These are phyloP conservation scores for Monilinia fructicola DNA, from an alignment of 2,329 filamentous ascomycete genomes.

Conservation along the genomic window DNA sequence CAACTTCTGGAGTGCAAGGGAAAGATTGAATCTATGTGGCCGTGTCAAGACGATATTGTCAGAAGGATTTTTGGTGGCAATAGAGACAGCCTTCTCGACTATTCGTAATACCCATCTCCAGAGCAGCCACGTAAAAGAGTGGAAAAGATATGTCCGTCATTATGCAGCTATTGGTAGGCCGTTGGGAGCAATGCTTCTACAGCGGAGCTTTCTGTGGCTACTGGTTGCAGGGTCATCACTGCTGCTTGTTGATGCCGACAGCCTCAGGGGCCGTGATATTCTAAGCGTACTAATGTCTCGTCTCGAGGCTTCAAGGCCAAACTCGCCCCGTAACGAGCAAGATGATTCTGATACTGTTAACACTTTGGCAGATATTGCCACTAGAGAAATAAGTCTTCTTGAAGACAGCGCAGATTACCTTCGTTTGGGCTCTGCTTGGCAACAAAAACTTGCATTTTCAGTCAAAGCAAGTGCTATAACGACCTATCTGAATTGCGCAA, in stretches of 20 bases:
- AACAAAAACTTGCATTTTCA: constrained; percentile 81
- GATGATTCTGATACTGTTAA: constrained; percentile 58
- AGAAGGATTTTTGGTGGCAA: constrained; percentile 77
- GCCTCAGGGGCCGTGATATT: constrained; percentile 61
- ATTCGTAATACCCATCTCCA: constrained; percentile 75
- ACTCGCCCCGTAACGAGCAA: constrained; percentile 46
- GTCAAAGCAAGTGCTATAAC: constrained; percentile 82
- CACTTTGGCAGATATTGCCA: constrained; percentile 68
- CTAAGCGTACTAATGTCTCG: constrained; percentile 71
- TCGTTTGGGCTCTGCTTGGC: constrained; percentile 78
- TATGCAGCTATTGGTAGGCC: constrained; percentile 80
- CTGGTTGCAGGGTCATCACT: constrained; percentile 77
- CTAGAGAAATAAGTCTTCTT: constrained; percentile 80
- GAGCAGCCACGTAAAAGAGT: constrained; percentile 70
- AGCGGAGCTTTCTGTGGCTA: constrained; percentile 84
- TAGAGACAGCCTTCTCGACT: constrained; percentile 88
- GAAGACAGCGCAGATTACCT: constrained; percentile 91
- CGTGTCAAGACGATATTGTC: constrained; percentile 73
- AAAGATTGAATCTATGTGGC: constrained; percentile 71
- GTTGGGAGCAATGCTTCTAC: constrained; percentile 85
- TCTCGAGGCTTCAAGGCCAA: constrained; percentile 42
- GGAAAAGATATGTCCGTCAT: constrained; percentile 81
- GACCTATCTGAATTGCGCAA: constrained; percentile 80
- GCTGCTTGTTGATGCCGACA: constrained; percentile 62
- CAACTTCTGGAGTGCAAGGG: constrained; percentile 75